Percentiles rank a stretch among this genome's conserved stretches.
These are phyloP conservation scores for Phytophthora colocasiae DNA, from an alignment of 352 stramenopile genomes.

Conservation along the genomic window DNA sequence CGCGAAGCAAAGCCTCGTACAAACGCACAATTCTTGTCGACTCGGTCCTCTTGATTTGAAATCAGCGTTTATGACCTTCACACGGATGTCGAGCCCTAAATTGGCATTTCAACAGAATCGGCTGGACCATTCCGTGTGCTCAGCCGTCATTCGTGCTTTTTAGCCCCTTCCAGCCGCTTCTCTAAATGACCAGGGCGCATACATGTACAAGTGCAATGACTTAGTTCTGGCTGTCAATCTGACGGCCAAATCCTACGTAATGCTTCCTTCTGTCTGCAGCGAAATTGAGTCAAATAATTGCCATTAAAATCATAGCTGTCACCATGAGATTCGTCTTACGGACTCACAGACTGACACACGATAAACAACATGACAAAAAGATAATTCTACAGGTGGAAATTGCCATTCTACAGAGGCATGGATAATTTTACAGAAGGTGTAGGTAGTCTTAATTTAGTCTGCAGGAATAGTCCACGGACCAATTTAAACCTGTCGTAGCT, in stretches of 20 bases:
- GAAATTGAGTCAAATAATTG: background rate
- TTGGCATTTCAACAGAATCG: slow-evolving; percentile 7
- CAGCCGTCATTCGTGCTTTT: background rate
- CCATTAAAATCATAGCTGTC: background rate
- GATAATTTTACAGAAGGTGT: too few relatives aligned
- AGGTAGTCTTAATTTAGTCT: too few relatives aligned
- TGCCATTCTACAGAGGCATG: too few relatives aligned
- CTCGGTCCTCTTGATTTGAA: slow-evolving; percentile 4
- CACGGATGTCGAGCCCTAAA: background rate
- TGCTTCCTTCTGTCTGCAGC: background rate
- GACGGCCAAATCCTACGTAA: slow-evolving; percentile 1
- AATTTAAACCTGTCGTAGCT: too few relatives aligned
- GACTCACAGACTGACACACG: background rate
- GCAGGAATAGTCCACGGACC: too few relatives aligned
- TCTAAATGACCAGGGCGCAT: background rate
- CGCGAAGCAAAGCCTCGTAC: background rate
- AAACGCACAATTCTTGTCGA: slow-evolving; percentile 5
- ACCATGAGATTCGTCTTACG: slow-evolving; percentile 2
- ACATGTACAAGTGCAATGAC: background rate
- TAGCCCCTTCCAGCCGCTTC: background rate
- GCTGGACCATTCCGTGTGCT: background rate
- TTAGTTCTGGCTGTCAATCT: background rate
- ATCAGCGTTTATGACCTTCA: background rate
- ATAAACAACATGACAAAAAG: too few relatives aligned
- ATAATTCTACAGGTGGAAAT: too few relatives aligned